Evolutionary conservation across 768 basidiomycete species (phyloP), one percentile per base, ranked within the genome.

Genomic region (Tricholoma hemisulphureum): DNA sequence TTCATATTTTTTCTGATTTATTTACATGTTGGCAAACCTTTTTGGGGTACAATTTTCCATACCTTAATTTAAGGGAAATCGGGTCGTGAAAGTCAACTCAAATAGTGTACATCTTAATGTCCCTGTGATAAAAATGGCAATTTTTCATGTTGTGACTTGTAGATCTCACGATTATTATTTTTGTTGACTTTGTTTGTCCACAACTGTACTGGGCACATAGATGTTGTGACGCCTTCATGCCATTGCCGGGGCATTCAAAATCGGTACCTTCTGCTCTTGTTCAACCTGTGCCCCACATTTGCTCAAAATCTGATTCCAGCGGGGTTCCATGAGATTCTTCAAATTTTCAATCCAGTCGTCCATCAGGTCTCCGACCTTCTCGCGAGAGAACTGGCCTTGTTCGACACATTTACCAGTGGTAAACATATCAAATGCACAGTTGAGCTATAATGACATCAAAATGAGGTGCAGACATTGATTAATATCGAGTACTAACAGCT

Each of bases 1-100:
- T 51, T 6, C 24, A 21, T 48, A 46, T 51, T 57, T 57, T 57
- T 57, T 51, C 6, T 20, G 16, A 50, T 50, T 50, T 57, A 51
- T 57, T 57, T 26, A 46, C 11, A 45, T 21, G 20, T 6, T 13
- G 18, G 48, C 46, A 21, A 49, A 51, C 10, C 24, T 57, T 57
- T 57, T 57, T 11, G 21, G 48, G 18, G 14, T n/a, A 20, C 29
- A 50, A 28, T 50, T 51, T 31, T 51, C 24, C 8, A 29, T 16
- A 49, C 55, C 23, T 14, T n/a, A 10, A 18, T 32, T 53, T 34
- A n/a, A 23, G 35, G 32, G 11, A 53, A 53, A 34, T 24, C 14
- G n/a, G n/a, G n/a, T n/a, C n/a, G n/a, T n/a, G n/a, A n/a, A n/a
- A n/a, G n/a, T n/a, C n/a, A n/a, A n/a, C n/a, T n/a, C n/a, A n/a